A percentile compares a stretch with the other conserved stretches of the same genome.
Evolutionary conservation across 306 rosid genomes (phyloP).

Genomic region (Alnus glutinosa): DNA sequence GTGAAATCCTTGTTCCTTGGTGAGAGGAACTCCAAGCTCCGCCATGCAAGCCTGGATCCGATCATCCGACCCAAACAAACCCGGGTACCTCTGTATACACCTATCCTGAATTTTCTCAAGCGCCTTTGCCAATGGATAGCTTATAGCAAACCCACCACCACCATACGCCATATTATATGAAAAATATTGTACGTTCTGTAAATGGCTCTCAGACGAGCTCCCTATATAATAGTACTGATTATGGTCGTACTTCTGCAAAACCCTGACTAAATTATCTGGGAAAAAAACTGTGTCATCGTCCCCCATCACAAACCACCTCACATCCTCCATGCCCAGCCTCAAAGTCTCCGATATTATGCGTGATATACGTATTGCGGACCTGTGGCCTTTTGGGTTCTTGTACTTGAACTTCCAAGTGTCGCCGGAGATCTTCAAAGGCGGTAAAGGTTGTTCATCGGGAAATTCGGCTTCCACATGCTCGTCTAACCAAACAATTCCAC

Average conservation of each 20-base stretch:
- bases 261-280: slow-evolving; percentile 53
- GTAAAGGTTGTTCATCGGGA: slow-evolving; percentile 26
- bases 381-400: slow-evolving; percentile 46
- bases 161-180: slow-evolving; percentile 77
- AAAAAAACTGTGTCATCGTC: slow-evolving; percentile 75
- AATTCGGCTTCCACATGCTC: slow-evolving; percentile 31
- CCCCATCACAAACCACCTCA: slow-evolving; percentile 82
- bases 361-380: slow-evolving; percentile 66
- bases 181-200: slow-evolving; percentile 60
- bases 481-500: slow-evolving; percentile 71
- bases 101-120: slow-evolving; percentile 68
- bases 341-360: slow-evolving; percentile 64
- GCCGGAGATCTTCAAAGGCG: slow-evolving; percentile 47
- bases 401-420: slow-evolving; percentile 57
- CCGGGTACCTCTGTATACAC: slow-evolving; percentile 61
- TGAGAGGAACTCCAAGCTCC: slow-evolving; percentile 79
- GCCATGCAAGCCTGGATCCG: slow-evolving; percentile 83
- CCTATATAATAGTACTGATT: slow-evolving; percentile 67
- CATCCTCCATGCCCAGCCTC: slow-evolving; percentile 44
- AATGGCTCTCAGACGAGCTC: slow-evolving; percentile 65
- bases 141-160: slow-evolving; percentile 76
- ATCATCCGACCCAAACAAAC: slow-evolving; percentile 70
- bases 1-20: slow-evolving; percentile 72
- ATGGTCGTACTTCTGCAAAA: slow-evolving; percentile 65
- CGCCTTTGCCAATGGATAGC: slow-evolving; percentile 57